These are phyloP conservation scores for Angophora floribunda DNA, from an alignment of 345 rosid species.

Conservation along the genomic window DNA sequence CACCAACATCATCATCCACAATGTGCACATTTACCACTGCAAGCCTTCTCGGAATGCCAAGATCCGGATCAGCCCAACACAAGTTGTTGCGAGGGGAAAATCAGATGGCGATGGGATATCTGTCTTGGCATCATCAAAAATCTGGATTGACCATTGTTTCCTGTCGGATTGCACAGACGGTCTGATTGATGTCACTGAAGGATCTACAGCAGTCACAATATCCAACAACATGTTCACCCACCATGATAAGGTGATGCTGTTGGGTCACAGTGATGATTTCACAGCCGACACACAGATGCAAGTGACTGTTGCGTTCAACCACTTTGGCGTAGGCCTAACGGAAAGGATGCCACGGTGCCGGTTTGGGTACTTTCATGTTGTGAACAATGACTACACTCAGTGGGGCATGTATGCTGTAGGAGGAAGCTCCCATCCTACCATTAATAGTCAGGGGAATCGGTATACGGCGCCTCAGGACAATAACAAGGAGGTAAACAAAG, in stretches of 20 bases:
- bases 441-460: slow-evolving; percentile 9
- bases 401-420: slow-evolving; percentile 17
- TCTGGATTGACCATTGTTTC: slow-evolving; percentile 13
- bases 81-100: background rate
- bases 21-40: slow-evolving; percentile 8
- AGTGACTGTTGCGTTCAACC: slow-evolving; percentile 14
- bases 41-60: slow-evolving; percentile 4
- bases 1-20: slow-evolving; percentile 10
- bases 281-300: slow-evolving; percentile 7
- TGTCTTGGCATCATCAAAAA: background rate
- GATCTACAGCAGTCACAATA: slow-evolving; percentile 10
- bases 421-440: slow-evolving; percentile 8
- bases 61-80: slow-evolving; percentile 6
- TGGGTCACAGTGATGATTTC: slow-evolving; percentile 15
- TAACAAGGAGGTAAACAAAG: slow-evolving; percentile 2
- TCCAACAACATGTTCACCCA: slow-evolving; percentile 5
- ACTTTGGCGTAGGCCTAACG: background rate
- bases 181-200: slow-evolving; percentile 9
- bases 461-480: background rate
- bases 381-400: slow-evolving; percentile 4
- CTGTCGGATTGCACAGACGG: slow-evolving; percentile 9
- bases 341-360: slow-evolving; percentile 15
- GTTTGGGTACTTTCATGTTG: slow-evolving; percentile 11
- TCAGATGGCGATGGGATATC: slow-evolving; percentile 11
- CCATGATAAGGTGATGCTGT: slow-evolving; percentile 14